Evolutionary conservation across 257 asterid species (phyloP).

Genomic region (Thymus mandschuricus): DNA sequence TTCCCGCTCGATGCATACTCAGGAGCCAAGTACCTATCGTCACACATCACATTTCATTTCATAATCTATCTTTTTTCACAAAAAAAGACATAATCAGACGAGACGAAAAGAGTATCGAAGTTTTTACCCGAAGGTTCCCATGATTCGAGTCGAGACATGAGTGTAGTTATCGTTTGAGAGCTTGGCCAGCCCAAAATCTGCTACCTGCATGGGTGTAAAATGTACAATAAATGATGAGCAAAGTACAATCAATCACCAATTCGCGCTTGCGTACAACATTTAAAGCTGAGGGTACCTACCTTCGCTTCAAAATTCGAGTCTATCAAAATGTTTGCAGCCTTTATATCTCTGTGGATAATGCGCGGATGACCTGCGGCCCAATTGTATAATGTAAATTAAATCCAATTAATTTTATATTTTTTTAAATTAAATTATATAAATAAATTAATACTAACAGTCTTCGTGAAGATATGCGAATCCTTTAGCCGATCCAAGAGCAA

Average conservation of each 20-base stretch:
- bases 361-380: constrained; percentile 77
- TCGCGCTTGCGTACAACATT: not conserved
- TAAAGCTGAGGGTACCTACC: constrained; percentile 41
- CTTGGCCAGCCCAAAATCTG: constrained; percentile 95
- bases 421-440: too few relatives aligned
- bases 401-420: too few relatives aligned
- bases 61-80: too few relatives aligned
- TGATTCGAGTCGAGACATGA: constrained; percentile 91
- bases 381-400: too few relatives aligned
- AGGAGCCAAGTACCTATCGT: constrained; percentile 77
- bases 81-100: too few relatives aligned
- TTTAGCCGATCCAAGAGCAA: constrained; percentile 87
- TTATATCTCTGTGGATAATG: constrained; percentile 87
- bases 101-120: too few relatives aligned
- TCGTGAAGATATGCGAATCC: constrained; percentile 94
- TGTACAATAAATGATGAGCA: not conserved
- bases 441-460: constrained; percentile 43
- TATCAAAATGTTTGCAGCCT: constrained; percentile 77
- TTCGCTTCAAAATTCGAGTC: constrained; percentile 73
- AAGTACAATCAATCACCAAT: not conserved
- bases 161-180: constrained; percentile 73
- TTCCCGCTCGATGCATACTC: constrained; percentile 96
- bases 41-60: too few relatives aligned
- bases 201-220: constrained; percentile 52
- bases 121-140: constrained; percentile 94